Percentiles rank a stretch among this genome's conserved stretches.
Evolutionary conservation across 2,329 filamentous ascomycete species (phyloP).

Genomic region (Ophiosphaerella narmari): DNA sequence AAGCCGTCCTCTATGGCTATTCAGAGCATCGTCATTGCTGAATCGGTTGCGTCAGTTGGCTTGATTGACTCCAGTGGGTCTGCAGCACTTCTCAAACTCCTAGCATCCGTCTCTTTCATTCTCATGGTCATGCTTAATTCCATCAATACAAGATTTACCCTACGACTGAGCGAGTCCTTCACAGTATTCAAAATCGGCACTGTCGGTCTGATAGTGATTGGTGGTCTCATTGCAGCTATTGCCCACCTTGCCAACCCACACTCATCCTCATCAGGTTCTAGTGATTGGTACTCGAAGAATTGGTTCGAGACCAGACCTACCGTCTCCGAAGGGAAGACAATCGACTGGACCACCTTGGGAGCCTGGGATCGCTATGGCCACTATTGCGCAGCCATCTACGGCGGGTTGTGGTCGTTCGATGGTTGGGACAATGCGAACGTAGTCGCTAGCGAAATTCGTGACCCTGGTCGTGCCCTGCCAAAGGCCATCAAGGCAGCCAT

Average conservation of each 20-base stretch:
- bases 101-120: conserved; percentile 43
- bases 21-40: conserved; percentile 64
- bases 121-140: conserved; percentile 51
- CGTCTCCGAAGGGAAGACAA: conserved; percentile 49
- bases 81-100: conserved; percentile 44
- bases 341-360: conserved; percentile 48
- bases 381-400: conserved; percentile 65
- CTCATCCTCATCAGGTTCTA: conserved; percentile 34
- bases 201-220: conserved; percentile 38
- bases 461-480: conserved; percentile 53
- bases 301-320: conserved; percentile 63
- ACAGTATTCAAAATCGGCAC: conserved; percentile 46
- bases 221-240: conserved; percentile 35
- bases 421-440: conserved; percentile 67
- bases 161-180: conserved; percentile 50
- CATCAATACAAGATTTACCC: conserved; percentile 48
- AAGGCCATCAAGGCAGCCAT: conserved; percentile 66
- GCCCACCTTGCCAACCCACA: conserved; percentile 34
- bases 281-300: conserved; percentile 49
- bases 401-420: conserved; percentile 67
- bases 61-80: conserved; percentile 22
- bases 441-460: conserved; percentile 44
- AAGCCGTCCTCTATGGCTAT: conserved; percentile 69
- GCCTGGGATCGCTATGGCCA: conserved; percentile 65
- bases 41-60: conserved; percentile 56